phyloP scores from a whole-genome alignment of 164 flowering plant species.

The Tetracentron sinense region DNA sequence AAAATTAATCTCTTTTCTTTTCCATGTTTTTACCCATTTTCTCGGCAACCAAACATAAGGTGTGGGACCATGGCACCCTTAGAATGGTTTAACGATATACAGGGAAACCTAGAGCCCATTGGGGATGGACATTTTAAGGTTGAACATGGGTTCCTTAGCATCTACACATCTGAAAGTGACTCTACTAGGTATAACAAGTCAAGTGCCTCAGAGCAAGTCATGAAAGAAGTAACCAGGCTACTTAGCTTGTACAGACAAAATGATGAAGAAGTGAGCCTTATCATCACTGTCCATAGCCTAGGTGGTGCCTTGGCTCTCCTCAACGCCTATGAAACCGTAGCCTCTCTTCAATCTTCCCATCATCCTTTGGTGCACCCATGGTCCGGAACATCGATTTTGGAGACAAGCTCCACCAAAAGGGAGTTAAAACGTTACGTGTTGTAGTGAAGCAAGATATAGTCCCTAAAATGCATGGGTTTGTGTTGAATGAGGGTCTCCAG shows the following conservation, averaged over 20 bases:
- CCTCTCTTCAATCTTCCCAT: slow-evolving; percentile 31
- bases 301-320: too few species aligned
- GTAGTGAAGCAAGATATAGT: too few species aligned
- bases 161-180: slow-evolving; percentile 44
- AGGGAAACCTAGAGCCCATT: slow-evolving; percentile 37
- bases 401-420: slow-evolving; percentile 29
- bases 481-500: slow-evolving; percentile 34
- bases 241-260: too few species aligned
- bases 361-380: slow-evolving; percentile 59
- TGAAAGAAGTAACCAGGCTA: slow-evolving; percentile 40
- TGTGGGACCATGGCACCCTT: slow-evolving; percentile 56
- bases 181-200: slow-evolving; percentile 44
- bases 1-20: too few species aligned
- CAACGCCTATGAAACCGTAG: slow-evolving; percentile 49
- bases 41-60: too few species aligned
- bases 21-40: too few species aligned
- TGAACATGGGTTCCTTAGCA: slow-evolving; percentile 50
- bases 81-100: too few species aligned
- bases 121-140: slow-evolving; percentile 39
- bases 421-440: too few species aligned
- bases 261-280: too few species aligned
- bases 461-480: slow-evolving; percentile 46
- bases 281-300: too few species aligned
- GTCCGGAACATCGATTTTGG: slow-evolving; percentile 53
- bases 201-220: slow-evolving; percentile 60